A percentile compares a stretch with the other conserved stretches of the same genome.
Conservation (phyloP, 1,284 basidiomycete genomes). For the Leccinum pallidistipes region DNA sequence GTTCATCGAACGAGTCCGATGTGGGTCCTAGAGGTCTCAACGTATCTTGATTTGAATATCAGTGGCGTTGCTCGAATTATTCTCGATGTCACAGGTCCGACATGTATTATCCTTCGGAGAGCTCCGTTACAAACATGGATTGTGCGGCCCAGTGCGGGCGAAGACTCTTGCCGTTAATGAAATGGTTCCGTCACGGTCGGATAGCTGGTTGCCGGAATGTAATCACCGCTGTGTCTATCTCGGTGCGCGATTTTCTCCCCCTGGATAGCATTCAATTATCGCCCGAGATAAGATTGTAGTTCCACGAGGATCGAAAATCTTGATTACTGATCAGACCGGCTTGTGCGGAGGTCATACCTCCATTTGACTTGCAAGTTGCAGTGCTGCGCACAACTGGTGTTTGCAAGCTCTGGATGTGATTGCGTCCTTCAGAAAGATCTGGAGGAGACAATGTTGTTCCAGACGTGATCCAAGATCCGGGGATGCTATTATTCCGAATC, state of each 20-base stretch:
- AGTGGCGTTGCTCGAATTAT: neutral
- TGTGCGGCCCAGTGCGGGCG: neutral
- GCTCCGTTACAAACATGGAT: neutral
- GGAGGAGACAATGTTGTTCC: neutral
- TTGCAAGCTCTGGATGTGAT: neutral
- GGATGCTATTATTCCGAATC: neutral
- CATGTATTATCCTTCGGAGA: no score
- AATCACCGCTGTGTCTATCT: neutral
- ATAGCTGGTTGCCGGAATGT: neutral
- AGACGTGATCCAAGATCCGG: neutral
- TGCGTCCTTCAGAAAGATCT: neutral
- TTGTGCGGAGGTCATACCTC: neutral
- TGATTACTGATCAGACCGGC: neutral
- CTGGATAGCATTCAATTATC: neutral
- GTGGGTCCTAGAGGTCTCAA: neutral
- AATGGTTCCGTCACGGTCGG: neutral
- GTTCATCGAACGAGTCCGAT: neutral
- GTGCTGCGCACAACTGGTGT: neutral
- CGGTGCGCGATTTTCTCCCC: neutral
- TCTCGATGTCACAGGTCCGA: neutral
- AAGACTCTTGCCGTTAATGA: neutral
- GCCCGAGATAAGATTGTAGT: neutral
- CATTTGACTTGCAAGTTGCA: neutral
- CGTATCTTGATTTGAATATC: neutral
- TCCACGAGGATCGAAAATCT: neutral